Percentiles rank a stretch among this genome's conserved stretches.
Evolutionary conservation across 2,329 filamentous ascomycete species (phyloP).

Genomic region (Calcarisporium arbuscula): DNA sequence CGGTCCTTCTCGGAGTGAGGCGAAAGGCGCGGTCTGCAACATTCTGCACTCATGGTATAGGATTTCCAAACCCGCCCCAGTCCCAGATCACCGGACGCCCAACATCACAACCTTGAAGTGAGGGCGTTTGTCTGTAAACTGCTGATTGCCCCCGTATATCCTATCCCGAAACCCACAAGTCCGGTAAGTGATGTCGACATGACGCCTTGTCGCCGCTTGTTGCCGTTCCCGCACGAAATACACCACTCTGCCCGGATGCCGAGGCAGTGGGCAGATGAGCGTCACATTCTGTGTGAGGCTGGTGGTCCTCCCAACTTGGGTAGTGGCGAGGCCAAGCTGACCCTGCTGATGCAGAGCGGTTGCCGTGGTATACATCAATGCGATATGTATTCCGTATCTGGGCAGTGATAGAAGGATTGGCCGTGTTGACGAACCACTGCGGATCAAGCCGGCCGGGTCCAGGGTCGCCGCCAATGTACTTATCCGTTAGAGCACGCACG

Average conservation of each 20-base stretch:
- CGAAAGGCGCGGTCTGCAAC: constrained; percentile 7
- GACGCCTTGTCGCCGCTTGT: background rate
- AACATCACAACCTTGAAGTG: constrained; percentile 60
- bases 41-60: constrained; percentile 11
- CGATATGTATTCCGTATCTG: constrained; percentile 11
- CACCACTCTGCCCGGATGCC: background rate
- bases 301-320: too few relatives aligned
- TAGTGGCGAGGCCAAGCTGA: background rate
- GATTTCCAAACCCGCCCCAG: constrained; percentile 52
- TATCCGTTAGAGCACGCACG: constrained; percentile 9
- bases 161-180: constrained; percentile 36
- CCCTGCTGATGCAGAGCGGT: background rate
- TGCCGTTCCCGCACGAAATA: constrained; percentile 1
- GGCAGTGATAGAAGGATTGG: constrained; percentile 10
- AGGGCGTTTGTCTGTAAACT: constrained; percentile 62
- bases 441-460: constrained; percentile 7
- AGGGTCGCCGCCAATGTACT: constrained; percentile 9
- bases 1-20: background rate
- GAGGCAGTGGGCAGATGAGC: background rate
- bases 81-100: constrained; percentile 65
- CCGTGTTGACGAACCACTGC: constrained; percentile 13
- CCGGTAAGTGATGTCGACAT: constrained; percentile 1
- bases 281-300: too few relatives aligned
- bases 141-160: constrained; percentile 44
- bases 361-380: background rate